phyloP scores from a whole-genome alignment of 495 filamentous ascomycete genomes.

The Penicillium verhagenii region DNA sequence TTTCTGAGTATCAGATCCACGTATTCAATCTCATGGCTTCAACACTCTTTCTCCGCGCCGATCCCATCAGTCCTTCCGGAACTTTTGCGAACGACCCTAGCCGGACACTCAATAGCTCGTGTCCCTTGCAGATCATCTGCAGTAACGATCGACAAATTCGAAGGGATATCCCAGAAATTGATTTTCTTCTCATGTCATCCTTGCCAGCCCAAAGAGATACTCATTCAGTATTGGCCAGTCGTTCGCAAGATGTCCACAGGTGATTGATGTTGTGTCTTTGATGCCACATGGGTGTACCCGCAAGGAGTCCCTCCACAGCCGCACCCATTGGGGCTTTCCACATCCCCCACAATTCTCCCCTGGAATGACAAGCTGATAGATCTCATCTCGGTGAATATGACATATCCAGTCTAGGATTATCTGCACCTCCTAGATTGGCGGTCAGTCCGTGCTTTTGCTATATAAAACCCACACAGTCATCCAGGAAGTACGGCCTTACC shows the following conservation, averaged over 20 bases:
- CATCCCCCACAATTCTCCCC: not conserved
- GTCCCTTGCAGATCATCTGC: not conserved
- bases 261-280: not conserved
- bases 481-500: not conserved
- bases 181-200: not conserved
- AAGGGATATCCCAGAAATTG: not conserved
- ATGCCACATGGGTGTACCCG: not conserved
- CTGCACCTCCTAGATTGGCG: not conserved
- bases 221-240: not conserved
- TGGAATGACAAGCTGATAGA: not conserved
- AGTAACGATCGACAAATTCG: not conserved
- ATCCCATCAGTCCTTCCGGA: no score
- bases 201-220: not conserved
- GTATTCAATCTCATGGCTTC: no score
- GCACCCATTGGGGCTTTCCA: not conserved
- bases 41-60: no score
- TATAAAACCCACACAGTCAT: not conserved
- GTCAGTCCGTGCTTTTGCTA: not conserved
- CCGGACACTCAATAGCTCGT: not conserved
- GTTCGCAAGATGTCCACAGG: not conserved
- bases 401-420: not conserved
- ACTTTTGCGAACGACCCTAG: not conserved
- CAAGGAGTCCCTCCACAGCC: not conserved
- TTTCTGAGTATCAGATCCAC: not conserved
- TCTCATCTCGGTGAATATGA: not conserved